These are phyloP conservation scores for Trifolium dubium DNA, from an alignment of 306 rosid genomes.

Conservation along the genomic window DNA sequence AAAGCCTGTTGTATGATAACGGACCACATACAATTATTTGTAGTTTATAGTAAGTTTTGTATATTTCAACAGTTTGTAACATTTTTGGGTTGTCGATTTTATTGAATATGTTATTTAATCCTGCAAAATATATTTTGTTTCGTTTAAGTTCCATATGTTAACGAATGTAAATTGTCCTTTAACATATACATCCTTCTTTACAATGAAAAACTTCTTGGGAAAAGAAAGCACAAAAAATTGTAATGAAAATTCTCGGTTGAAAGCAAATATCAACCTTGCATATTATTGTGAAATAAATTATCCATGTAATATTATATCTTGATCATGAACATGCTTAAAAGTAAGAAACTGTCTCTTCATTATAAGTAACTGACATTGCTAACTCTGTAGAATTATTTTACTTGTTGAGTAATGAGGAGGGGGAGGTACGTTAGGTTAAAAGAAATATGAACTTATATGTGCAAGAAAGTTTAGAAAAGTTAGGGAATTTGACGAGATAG, in stretches of 20 bases:
- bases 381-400: neutral
- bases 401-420: neutral
- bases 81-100: slow-evolving; percentile 60
- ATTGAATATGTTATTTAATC: slow-evolving; percentile 53
- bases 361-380: neutral
- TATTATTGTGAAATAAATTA: neutral
- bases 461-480: neutral
- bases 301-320: no score
- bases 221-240: slow-evolving; percentile 1
- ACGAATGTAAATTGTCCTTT: slow-evolving; percentile 28
- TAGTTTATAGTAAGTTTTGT: slow-evolving; percentile 73
- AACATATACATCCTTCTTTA: slow-evolving; percentile 21
- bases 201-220: neutral
- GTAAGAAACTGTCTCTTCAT: neutral
- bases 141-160: slow-evolving; percentile 15
- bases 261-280: neutral
- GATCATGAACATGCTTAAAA: neutral
- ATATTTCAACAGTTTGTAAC: slow-evolving; percentile 63
- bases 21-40: slow-evolving; percentile 50
- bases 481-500: neutral
- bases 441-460: neutral
- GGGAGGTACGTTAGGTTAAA: neutral
- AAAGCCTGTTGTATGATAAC: slow-evolving; percentile 72
- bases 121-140: slow-evolving; percentile 23
- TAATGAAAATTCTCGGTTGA: slow-evolving; percentile 1